These are phyloP conservation scores for Irpex sp. DNA, from an alignment of 1,284 basidiomycete species.

Conservation along the genomic window DNA sequence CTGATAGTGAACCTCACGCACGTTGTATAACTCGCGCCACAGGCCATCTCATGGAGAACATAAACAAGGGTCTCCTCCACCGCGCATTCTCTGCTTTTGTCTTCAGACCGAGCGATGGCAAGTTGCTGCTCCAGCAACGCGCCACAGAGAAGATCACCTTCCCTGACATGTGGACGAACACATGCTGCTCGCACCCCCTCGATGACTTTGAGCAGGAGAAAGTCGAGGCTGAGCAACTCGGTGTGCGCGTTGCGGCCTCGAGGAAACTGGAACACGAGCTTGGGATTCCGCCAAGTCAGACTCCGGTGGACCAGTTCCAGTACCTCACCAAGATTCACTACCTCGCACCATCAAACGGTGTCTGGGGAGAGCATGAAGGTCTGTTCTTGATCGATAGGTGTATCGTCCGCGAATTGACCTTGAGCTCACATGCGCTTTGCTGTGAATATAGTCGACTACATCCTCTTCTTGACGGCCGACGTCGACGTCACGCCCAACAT, in stretches of 20 bases:
- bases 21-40: constrained; percentile 4
- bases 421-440: constrained; percentile 5
- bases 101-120: constrained; percentile 92
- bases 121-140: constrained; percentile 92
- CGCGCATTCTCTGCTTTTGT: constrained; percentile 98
- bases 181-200: constrained; percentile 97
- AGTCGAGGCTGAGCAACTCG: constrained; percentile 76
- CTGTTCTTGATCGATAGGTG: constrained; percentile 25
- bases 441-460: constrained; percentile 87
- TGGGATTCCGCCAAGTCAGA: constrained; percentile 81
- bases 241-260: constrained; percentile 86
- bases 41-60: constrained; percentile 99
- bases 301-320: constrained; percentile 85
- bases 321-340: constrained; percentile 98
- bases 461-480: constrained; percentile 90
- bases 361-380: constrained; percentile 99
- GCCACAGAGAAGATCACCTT: constrained; percentile 99
- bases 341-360: constrained; percentile 87
- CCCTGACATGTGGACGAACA: constrained; percentile 99
- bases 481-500: constrained; percentile 82
- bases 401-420: neutral
- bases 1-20: neutral
- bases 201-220: constrained; percentile 86
- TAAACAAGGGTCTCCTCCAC: constrained; percentile 91
- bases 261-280: constrained; percentile 97